phyloP scores from a whole-genome alignment of 352 stramenopile species.

The Pseudoperonospora humuli region DNA sequence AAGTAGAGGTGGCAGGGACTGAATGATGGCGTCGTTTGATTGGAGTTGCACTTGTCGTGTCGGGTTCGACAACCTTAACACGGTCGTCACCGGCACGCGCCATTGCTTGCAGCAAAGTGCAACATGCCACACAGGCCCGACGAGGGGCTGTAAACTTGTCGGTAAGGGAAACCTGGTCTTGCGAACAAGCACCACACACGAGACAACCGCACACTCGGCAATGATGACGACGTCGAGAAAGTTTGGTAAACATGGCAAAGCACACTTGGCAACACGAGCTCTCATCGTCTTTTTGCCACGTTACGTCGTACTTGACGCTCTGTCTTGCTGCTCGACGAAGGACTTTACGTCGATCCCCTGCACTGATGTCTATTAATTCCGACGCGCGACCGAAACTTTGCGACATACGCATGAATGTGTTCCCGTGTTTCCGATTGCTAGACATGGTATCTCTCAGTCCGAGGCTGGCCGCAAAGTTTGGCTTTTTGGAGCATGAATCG shows the following conservation, averaged over 20 bases:
- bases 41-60: conserved; percentile 8
- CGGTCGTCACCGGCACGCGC: conserved; percentile 34
- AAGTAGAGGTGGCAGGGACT: conserved; percentile 6
- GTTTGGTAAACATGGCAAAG: conserved; percentile 62
- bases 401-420: conserved; percentile 14
- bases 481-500: conserved; percentile 9
- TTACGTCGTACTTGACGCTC: conserved; percentile 64
- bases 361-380: conserved; percentile 14
- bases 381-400: conserved; percentile 27
- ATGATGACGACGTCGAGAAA: conserved; percentile 67
- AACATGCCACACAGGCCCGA: conserved; percentile 53
- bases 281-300: conserved; percentile 55
- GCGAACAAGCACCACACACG: conserved; percentile 66
- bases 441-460: conserved; percentile 9
- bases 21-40: conserved; percentile 14
- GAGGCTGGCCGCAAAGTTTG: conserved; percentile 26
- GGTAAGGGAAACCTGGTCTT: conserved; percentile 47
- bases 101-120: conserved; percentile 52
- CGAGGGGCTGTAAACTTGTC: conserved; percentile 45
- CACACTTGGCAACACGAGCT: conserved; percentile 58
- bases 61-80: conserved; percentile 32
- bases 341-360: not conserved
- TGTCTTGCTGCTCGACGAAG: conserved; percentile 16
- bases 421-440: conserved; percentile 9
- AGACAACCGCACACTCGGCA: conserved; percentile 74